These are phyloP conservation scores for Colletotrichum spinosum DNA, from an alignment of 2,329 filamentous ascomycete genomes.

Conservation along the genomic window DNA sequence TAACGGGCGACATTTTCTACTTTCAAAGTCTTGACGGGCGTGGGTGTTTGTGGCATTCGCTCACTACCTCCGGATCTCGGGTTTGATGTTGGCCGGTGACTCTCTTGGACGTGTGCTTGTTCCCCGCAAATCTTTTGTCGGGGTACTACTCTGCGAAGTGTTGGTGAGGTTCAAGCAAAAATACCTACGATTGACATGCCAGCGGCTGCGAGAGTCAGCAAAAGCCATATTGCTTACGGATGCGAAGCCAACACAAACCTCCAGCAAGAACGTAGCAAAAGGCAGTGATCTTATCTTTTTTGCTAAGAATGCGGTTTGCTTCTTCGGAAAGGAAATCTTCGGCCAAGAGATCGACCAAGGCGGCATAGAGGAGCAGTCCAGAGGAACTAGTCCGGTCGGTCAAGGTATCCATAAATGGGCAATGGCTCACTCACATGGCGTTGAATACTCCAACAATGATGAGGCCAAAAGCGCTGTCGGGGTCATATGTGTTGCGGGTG, in stretches of 20 bases:
- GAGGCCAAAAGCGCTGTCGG: conserved; percentile 71
- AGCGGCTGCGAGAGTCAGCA: conserved; percentile 47
- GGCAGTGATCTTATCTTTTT: conserved; percentile 64
- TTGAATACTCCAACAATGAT: conserved; percentile 75
- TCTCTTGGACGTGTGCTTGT: background rate
- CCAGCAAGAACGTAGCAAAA: conserved; percentile 64
- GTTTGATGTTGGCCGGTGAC: background rate
- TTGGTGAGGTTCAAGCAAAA: conserved; percentile 50
- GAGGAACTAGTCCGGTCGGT: conserved; percentile 58
- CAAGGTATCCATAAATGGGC: too few species aligned
- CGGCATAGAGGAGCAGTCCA: conserved; percentile 71
- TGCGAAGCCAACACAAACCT: conserved; percentile 52
- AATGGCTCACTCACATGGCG: conserved; percentile 62
- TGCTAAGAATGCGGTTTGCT: conserved; percentile 60
- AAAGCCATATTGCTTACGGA: background rate
- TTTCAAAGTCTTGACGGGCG: conserved; percentile 20
- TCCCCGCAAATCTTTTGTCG: conserved; percentile 4
- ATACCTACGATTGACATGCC: conserved; percentile 61
- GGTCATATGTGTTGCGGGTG: conserved; percentile 69
- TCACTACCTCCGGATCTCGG: background rate
- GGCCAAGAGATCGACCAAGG: conserved; percentile 71
- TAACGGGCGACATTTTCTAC: conserved; percentile 26
- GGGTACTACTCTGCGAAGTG: background rate
- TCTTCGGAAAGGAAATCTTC: conserved; percentile 75
- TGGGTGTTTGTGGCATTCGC: background rate